Evolutionary conservation across 306 rosid species (phyloP), one percentile per base, ranked within the genome.

Genomic region (Ochetophila trinervis): DNA sequence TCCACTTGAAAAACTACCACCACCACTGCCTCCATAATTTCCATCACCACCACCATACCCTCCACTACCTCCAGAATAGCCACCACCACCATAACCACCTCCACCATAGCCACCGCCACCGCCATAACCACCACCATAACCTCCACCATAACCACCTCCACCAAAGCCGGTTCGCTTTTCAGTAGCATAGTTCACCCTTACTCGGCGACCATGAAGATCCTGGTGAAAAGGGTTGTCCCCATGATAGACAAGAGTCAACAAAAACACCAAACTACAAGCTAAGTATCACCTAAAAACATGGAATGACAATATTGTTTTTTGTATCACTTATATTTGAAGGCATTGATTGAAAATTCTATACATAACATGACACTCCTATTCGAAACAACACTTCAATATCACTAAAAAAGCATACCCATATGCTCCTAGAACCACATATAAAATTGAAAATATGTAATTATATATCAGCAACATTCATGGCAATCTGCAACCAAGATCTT

Each of bases 121-220:
- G 0, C 86, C 84, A 40, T 6, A 70, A 16, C 75, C 75, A 22
- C 65, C 72, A 2, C 63, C 67, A 12, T 53, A 69, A 16, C 6
- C 51, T 35, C 54, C 40, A 2, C 68, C 60, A 10, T 45, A 63
- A 10, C 67, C 69, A 14, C 68, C 57, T 4, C 69, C 59, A 3
- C 60, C 44, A 30, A 35, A 67, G 51, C 71, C 20, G 4, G 63
- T 9, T 19, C 61, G 53, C 80, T 84, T 94, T 0, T 94, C 96
- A 63, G 70, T 90, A 18, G 99, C 97, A 76, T 83, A 94, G 50
- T 86, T 86, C 67, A 94, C 96, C 81, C 82, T 86, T 22, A 94
- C 74, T 1, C 23, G 73, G 47, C 96, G 99, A 59, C 97, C 96
- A 67, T 94, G 90, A 68, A 94, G 96, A 0, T 94, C 99, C 99